Conservation (phyloP, 2,329 filamentous ascomycete genomes). For the Domatiomyces catenatus region DNA sequence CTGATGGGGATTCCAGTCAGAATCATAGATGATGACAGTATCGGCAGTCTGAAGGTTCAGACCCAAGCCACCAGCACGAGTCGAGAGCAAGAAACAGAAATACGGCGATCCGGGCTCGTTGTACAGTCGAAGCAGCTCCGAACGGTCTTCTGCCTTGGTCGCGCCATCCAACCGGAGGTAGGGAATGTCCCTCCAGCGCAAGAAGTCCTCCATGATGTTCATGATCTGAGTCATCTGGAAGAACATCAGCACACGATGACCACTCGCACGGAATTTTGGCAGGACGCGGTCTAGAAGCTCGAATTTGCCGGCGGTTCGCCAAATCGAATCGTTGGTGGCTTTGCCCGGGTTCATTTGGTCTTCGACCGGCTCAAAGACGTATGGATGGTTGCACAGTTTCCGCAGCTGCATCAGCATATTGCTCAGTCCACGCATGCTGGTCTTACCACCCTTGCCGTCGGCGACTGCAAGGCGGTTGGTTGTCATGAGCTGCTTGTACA, state of each 20-base stretch:
- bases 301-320: conserved; percentile 94
- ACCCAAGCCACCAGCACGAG: conserved; percentile 92
- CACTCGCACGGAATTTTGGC: conserved; percentile 80
- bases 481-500: conserved; percentile 95
- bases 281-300: conserved; percentile 83
- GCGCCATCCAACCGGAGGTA: conserved; percentile 92
- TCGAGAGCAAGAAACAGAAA: conserved; percentile 97
- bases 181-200: conserved; percentile 65
- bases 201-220: conserved; percentile 99
- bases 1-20: conserved; percentile 98
- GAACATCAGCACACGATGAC: conserved; percentile 96
- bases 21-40: conserved; percentile 98
- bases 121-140: conserved; percentile 74
- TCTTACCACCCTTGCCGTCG: conserved; percentile 90
- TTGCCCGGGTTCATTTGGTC: conserved; percentile 90
- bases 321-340: conserved; percentile 80
- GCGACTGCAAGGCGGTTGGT: conserved; percentile 90
- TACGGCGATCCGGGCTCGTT: conserved; percentile 82
- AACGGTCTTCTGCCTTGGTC: conserved; percentile 94
- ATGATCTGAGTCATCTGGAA: conserved; percentile 99
- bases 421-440: conserved; percentile 81
- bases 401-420: conserved; percentile 99
- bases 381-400: conserved; percentile 97
- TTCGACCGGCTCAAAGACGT: conserved; percentile 95
- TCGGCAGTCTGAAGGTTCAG: conserved; percentile 94